Conservation (phyloP, 768 basidiomycete genomes). For the Suillus fuscotomentosus region DNA sequence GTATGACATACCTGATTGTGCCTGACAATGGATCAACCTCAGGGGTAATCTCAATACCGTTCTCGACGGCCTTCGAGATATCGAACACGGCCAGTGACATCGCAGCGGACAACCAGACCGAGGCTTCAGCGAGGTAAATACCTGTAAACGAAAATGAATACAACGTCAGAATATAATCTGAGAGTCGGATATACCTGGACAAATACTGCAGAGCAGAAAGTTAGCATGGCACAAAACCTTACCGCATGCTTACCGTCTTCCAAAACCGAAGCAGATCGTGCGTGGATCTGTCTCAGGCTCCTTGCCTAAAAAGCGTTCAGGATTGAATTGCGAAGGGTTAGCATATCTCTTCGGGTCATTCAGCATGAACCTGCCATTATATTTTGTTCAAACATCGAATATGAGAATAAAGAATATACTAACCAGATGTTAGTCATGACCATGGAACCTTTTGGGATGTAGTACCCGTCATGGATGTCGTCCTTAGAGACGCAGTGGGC, state of each 20-base stretch:
- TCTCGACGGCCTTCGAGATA: constrained; percentile 36
- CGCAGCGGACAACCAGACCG: constrained; percentile 36
- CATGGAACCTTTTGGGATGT: constrained; percentile 48
- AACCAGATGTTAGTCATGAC: constrained; percentile 25
- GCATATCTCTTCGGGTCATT: constrained; percentile 35
- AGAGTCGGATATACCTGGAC: constrained; percentile 5
- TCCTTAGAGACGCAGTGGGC: constrained; percentile 59
- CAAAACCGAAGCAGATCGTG: constrained; percentile 62
- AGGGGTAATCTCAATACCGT: constrained; percentile 44
- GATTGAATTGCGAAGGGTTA: constrained; percentile 50
- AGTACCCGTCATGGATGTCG: constrained; percentile 60
- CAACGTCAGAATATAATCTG: neutral
- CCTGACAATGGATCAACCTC: constrained; percentile 51
- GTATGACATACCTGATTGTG: constrained; percentile 46
- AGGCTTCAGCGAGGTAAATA: constrained; percentile 43
- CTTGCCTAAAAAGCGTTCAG: constrained; percentile 47
- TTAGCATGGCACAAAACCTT: constrained; percentile 7
- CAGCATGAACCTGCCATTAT: constrained; percentile 18
- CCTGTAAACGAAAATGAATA: constrained; percentile 28
- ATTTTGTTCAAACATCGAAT: neutral
- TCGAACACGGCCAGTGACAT: constrained; percentile 43
- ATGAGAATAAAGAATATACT: constrained; percentile 8
- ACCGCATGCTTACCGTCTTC: constrained; percentile 42
- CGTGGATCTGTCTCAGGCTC: constrained; percentile 51
- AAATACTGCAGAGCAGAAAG: constrained; percentile 5